A percentile compares a stretch with the other conserved stretches of the same genome.
Conservation (phyloP, 352 stramenopile species). For the Phytopythium delawarense region DNA sequence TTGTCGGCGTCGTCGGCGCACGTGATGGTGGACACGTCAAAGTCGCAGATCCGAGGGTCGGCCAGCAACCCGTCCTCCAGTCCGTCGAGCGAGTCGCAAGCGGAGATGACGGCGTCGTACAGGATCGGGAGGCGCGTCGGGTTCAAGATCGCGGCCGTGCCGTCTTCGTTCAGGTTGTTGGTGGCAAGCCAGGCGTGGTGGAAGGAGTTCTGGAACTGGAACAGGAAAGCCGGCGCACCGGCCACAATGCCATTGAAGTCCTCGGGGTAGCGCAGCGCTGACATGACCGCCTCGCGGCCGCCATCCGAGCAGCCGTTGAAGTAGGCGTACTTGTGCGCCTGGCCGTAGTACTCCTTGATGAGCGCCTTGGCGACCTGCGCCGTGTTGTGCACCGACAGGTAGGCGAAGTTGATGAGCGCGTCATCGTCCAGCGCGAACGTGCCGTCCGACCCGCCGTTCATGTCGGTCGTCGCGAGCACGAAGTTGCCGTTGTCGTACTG, state of each 20-base stretch:
- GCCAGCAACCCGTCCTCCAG: conserved; percentile 32
- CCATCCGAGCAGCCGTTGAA: conserved; percentile 43
- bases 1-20: conserved; percentile 26
- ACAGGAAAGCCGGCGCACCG: conserved; percentile 32
- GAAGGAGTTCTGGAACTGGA: conserved; percentile 39
- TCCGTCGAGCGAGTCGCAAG: conserved; percentile 32
- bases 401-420: conserved; percentile 26
- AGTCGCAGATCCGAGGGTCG: conserved; percentile 30
- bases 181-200: conserved; percentile 34
- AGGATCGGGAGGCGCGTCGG: conserved; percentile 24
- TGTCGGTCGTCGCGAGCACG: conserved; percentile 24
- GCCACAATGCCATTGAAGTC: conserved; percentile 41
- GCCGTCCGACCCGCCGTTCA: conserved; percentile 20
- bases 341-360: conserved; percentile 35
- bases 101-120: conserved; percentile 30
- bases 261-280: conserved; percentile 32
- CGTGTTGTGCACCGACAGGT: conserved; percentile 35
- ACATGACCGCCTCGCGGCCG: conserved; percentile 36
- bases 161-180: conserved; percentile 27
- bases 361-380: conserved; percentile 31
- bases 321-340: conserved; percentile 32
- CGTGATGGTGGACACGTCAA: conserved; percentile 25
- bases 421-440: conserved; percentile 31
- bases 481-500: conserved; percentile 25
- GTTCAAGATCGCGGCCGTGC: conserved; percentile 19